A percentile compares a stretch with the other conserved stretches of the same genome.
Evolutionary conservation across 2,329 filamentous ascomycete genomes (phyloP).

Genomic region (Colletotrichum agaves): DNA sequence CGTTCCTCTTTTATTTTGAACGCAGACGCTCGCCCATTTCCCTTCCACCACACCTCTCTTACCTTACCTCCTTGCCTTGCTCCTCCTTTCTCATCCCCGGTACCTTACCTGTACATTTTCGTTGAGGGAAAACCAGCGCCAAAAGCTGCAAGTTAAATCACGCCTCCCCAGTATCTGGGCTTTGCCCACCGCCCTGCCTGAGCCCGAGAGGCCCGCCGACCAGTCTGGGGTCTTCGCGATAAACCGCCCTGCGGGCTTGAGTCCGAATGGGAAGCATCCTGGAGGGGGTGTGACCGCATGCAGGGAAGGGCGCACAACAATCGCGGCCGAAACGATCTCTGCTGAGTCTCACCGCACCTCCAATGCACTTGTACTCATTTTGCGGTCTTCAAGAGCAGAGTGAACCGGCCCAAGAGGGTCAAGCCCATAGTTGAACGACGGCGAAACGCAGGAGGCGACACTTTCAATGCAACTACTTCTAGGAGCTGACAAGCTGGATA

Average conservation of each 20-base stretch:
- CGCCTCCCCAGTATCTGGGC: not conserved
- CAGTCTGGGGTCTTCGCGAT: conserved; percentile 20
- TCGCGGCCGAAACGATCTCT: not conserved
- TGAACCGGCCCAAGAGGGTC: too few relatives aligned
- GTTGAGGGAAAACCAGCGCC: conserved; percentile 22
- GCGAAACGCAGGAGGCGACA: too few relatives aligned
- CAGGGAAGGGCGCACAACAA: conserved; percentile 18
- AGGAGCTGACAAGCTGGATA: too few relatives aligned
- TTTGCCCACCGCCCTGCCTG: not conserved
- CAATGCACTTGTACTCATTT: too few relatives aligned
- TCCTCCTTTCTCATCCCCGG: conserved; percentile 11
- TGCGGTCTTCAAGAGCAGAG: too few relatives aligned
- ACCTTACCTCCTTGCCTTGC: not conserved
- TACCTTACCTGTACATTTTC: conserved; percentile 8
- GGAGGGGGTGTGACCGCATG: conserved; percentile 10
- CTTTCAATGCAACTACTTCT: not conserved
- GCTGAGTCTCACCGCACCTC: conserved; percentile 11
- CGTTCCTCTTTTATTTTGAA: conserved; percentile 28
- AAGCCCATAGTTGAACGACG: too few relatives aligned
- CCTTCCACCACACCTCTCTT: not conserved
- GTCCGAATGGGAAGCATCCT: not conserved
- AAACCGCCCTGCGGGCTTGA: conserved; percentile 13
- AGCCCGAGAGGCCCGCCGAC: conserved; percentile 12
- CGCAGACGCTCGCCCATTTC: conserved; percentile 17
- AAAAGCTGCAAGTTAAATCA: conserved; percentile 15